phyloP scores from a whole-genome alignment of 2,329 filamentous ascomycete species.

The Sclerotinia nivalis region DNA sequence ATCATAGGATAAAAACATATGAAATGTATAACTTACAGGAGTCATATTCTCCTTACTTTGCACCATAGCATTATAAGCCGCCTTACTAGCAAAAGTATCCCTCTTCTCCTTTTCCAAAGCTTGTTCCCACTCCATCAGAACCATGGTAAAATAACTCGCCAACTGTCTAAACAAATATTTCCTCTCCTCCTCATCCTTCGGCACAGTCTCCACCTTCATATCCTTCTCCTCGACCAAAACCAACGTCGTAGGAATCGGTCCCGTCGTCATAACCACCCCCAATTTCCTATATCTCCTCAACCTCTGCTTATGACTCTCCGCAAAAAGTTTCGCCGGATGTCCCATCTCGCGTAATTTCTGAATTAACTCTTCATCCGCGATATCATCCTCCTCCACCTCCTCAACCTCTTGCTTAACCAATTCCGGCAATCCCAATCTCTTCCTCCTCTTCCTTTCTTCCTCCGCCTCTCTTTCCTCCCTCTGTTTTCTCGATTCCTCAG shows the following conservation, averaged over 20 bases:
- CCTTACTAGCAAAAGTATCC: conserved; percentile 74
- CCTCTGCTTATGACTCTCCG: conserved; percentile 70
- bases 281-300: conserved; percentile 71
- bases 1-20: not conserved
- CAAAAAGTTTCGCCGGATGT: conserved; percentile 77
- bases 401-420: conserved; percentile 55
- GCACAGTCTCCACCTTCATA: conserved; percentile 75
- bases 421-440: conserved; percentile 78
- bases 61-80: conserved; percentile 80
- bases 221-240: conserved; percentile 78
- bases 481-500: conserved; percentile 72
- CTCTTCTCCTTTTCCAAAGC: conserved; percentile 68
- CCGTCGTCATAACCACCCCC: conserved; percentile 60
- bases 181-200: conserved; percentile 63
- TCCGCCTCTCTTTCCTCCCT: conserved; percentile 72
- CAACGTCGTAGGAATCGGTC: conserved; percentile 85
- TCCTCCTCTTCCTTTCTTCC: conserved; percentile 71
- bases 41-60: conserved; percentile 85
- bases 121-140: conserved; percentile 82
- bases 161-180: conserved; percentile 82
- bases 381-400: conserved; percentile 57
- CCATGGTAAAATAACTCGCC: conserved; percentile 93
- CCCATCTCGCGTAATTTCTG: conserved; percentile 67
- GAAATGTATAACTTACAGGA: conserved; percentile 53
- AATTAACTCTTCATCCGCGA: conserved; percentile 70